phyloP scores from a whole-genome alignment of 768 basidiomycete species.

The Leccinum olivaceopallidum region DNA sequence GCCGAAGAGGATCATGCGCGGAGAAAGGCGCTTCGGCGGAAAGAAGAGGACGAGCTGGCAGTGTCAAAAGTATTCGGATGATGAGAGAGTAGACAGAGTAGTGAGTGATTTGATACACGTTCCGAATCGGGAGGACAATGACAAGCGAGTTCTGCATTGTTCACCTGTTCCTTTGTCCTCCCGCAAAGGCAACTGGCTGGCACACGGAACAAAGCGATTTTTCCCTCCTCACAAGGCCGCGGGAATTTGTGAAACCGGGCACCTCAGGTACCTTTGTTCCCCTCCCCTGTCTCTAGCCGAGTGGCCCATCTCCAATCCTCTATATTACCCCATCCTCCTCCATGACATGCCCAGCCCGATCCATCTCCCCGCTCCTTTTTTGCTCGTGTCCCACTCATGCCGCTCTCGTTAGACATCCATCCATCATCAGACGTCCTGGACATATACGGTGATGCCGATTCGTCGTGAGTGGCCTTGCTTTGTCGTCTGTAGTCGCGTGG shows the following conservation, averaged over 20 bases:
- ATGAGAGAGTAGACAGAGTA: conserved; percentile 41
- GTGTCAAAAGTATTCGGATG: conserved; percentile 90
- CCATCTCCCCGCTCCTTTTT: conserved; percentile 9
- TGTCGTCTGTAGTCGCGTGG: conserved; percentile 2
- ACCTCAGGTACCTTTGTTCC: conserved; percentile 30
- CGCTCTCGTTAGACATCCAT: conserved; percentile 62
- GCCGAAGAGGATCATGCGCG: conserved; percentile 64
- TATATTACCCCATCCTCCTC: conserved; percentile 27
- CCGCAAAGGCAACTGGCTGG: conserved; percentile 26
- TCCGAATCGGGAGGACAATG: conserved; percentile 18
- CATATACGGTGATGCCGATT: conserved; percentile 70
- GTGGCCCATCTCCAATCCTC: conserved; percentile 16
- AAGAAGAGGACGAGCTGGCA: conserved; percentile 76
- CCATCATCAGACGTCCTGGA: conserved; percentile 58
- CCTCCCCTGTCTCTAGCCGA: conserved; percentile 29
- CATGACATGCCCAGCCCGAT: conserved; percentile 11
- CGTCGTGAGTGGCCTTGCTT: conserved; percentile 47
- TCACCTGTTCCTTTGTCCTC: conserved; percentile 29
- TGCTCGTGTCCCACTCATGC: conserved; percentile 42
- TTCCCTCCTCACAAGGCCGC: not conserved
- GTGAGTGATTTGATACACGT: not conserved
- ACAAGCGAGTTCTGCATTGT: conserved; percentile 34
- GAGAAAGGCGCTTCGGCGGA: conserved; percentile 63
- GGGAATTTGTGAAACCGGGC: not conserved
- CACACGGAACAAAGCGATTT: conserved; percentile 27